Base-by-base conservation (phyloP, 2,329 filamentous ascomycete genomes). In the Drechslerella stenobrocha region DNA sequence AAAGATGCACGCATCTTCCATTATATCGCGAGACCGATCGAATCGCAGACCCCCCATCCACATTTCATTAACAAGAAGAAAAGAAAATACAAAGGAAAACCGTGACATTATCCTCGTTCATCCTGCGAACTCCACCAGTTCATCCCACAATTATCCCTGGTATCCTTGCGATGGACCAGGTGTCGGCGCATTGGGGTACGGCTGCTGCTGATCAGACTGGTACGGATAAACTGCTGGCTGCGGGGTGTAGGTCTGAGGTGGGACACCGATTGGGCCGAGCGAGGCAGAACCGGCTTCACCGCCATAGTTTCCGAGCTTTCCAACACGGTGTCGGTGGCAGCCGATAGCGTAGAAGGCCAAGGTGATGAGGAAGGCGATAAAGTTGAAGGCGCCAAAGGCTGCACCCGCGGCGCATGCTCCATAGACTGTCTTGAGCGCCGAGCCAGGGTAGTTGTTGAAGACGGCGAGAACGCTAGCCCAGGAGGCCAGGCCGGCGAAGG, bases 381-480 rank as follows among this genome's bases (percentile, higher is more conserved):
- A 69, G 57, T 61, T 69, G 64, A 69, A 63, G 26, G 64, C 64
- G 48, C 57, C 56, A 34, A 69, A 63, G 2, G 58, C 58, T 6
- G 64, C 64, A 42, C 57, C 64, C 34, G 64, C 64, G 26, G 64
- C 58, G 32, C 52, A 60, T 8, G 64, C 64, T 13, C 64, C 64
- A 22, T 63, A 69, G 30, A 34, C 56, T 4, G 52, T 63, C 47
- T 37, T 58, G 20, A 11, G 11, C 13, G 26, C 2, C n/a, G n/a
- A n/a, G 8, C 35, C 42, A 28, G 20, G 28, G 35, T 30, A 18
- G 18, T 30, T 26, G 20, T n/a, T 20, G 13, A 7, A 53, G 35
- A 46, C 24, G 30, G 30, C 35, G 37, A 69, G 64, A 20, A 34
- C 22, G 35, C 11, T 40, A 26, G 64, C 56, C 64, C 56, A 69